Evolutionary conservation across 441 rosid genomes (phyloP).

Genomic region (Populus hybrid): DNA sequence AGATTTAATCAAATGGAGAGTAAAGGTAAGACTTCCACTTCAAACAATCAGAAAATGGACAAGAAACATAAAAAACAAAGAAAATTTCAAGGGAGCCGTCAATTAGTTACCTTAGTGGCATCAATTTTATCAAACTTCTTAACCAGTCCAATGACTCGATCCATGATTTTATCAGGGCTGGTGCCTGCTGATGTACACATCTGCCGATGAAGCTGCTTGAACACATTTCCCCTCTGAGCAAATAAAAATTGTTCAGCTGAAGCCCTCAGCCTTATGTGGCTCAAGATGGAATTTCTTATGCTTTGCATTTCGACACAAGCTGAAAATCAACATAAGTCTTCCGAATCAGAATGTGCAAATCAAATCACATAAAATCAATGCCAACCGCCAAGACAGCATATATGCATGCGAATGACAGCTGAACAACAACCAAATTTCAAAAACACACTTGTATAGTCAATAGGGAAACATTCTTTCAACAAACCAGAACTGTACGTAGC

Average conservation of each 20-base stretch:
- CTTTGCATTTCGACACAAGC: slow-evolving; percentile 40
- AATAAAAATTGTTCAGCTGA: slow-evolving; percentile 14
- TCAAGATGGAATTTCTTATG: slow-evolving; percentile 50
- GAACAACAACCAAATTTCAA: not conserved
- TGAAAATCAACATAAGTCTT: slow-evolving; percentile 1
- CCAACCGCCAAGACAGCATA: not conserved
- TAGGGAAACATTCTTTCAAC: not conserved
- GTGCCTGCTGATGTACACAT: slow-evolving; percentile 34
- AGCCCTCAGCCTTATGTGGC: slow-evolving; percentile 48
- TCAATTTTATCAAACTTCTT: slow-evolving; percentile 67
- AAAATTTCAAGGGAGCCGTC: not conserved
- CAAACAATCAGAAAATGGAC: not conserved
- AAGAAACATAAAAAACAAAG: not conserved
- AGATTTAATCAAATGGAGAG: slow-evolving; percentile 1
- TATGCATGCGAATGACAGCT: not conserved
- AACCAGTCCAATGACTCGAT: slow-evolving; percentile 53
- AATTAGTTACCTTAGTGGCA: slow-evolving; percentile 47
- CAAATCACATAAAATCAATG: not conserved
- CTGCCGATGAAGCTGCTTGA: slow-evolving; percentile 27
- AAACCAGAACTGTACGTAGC: not conserved
- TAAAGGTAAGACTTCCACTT: not conserved
- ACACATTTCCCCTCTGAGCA: slow-evolving; percentile 21
- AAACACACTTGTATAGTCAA: not conserved
- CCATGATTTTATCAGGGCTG: slow-evolving; percentile 47
- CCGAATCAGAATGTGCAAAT: slow-evolving; percentile 5